These are phyloP conservation scores for Strobilomyces echinocephalus DNA, from an alignment of 768 basidiomycete genomes.

Conservation along the genomic window DNA sequence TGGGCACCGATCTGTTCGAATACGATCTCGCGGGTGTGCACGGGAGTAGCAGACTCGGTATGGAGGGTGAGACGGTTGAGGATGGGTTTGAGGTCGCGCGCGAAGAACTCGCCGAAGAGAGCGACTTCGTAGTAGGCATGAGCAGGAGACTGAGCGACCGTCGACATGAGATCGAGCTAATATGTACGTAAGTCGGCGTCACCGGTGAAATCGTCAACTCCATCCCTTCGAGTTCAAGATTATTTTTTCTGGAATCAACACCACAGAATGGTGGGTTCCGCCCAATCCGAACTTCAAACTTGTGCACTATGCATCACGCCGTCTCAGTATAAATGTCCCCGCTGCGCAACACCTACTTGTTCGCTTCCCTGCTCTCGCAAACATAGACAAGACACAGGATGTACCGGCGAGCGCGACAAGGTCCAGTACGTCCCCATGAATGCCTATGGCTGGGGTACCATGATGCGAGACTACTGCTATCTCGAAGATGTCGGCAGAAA, in stretches of 20 bases:
- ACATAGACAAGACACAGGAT: slow-evolving; percentile 63
- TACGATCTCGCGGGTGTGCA: slow-evolving; percentile 74
- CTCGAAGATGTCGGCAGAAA: slow-evolving; percentile 78
- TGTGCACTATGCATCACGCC: slow-evolving; percentile 50
- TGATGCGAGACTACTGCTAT: slow-evolving; percentile 87
- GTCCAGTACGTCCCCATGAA: slow-evolving; percentile 77
- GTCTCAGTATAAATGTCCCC: slow-evolving; percentile 75
- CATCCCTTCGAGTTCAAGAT: too few relatives aligned
- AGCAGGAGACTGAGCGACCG: slow-evolving; percentile 27
- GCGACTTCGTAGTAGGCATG: slow-evolving; percentile 81
- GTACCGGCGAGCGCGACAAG: slow-evolving; percentile 71
- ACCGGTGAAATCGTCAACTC: too few relatives aligned
- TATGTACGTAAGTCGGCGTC: too few relatives aligned
- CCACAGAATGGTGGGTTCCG: slow-evolving; percentile 11
- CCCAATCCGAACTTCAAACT: slow-evolving; percentile 21
- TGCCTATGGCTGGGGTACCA: slow-evolving; percentile 74
- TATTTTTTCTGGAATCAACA: background rate
- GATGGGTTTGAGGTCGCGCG: slow-evolving; percentile 69
- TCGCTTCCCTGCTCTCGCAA: slow-evolving; percentile 60
- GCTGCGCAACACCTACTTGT: slow-evolving; percentile 68
- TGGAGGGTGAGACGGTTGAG: slow-evolving; percentile 79
- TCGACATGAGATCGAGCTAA: slow-evolving; percentile 14
- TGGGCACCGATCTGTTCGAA: slow-evolving; percentile 75
- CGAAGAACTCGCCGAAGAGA: slow-evolving; percentile 77
- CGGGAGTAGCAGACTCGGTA: slow-evolving; percentile 67